phyloP scores from a whole-genome alignment of 441 rosid genomes.

The Eruca vesicaria region DNA sequence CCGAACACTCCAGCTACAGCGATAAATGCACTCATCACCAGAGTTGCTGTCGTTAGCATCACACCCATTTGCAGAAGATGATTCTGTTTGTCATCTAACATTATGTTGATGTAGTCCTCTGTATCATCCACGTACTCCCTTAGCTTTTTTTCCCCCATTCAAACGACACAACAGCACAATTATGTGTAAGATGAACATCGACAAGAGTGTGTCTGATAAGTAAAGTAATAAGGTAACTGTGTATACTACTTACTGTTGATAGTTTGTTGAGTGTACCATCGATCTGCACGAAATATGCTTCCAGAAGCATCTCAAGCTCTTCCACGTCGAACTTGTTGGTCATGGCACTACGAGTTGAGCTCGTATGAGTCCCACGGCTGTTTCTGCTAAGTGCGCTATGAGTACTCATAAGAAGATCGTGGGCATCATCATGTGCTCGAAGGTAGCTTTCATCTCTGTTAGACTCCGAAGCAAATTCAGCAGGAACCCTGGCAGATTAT shows the following conservation, averaged over 20 bases:
- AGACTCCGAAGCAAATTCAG: conserved; percentile 45
- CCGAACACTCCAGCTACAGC: conserved; percentile 70
- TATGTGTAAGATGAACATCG: not conserved
- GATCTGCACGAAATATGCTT: conserved; percentile 83
- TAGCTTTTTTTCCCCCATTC: conserved; percentile 42
- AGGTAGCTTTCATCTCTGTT: conserved; percentile 46
- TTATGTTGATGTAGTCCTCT: conserved; percentile 87
- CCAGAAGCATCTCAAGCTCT: conserved; percentile 94
- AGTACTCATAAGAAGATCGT: conserved; percentile 46
- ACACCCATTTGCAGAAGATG: conserved; percentile 87
- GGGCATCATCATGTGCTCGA: conserved; percentile 42
- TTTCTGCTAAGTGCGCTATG: conserved; percentile 44
- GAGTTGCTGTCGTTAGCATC: conserved; percentile 73
- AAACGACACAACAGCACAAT: conserved; percentile 11
- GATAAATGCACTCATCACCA: conserved; percentile 59
- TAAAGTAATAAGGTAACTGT: not conserved
- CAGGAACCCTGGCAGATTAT: conserved; percentile 43
- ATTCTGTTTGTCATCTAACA: conserved; percentile 90
- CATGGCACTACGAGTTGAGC: conserved; percentile 58
- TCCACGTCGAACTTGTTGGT: conserved; percentile 65
- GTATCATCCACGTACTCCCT: conserved; percentile 90
- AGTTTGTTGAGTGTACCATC: conserved; percentile 86
- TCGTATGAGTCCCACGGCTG: conserved; percentile 57
- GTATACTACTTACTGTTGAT: conserved; percentile 56
- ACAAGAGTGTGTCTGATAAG: not conserved